A percentile compares a stretch with the other conserved stretches of the same genome.
phyloP scores from a whole-genome alignment of 2,329 filamentous ascomycete genomes.

The Fusarium tanahbumbuense region DNA sequence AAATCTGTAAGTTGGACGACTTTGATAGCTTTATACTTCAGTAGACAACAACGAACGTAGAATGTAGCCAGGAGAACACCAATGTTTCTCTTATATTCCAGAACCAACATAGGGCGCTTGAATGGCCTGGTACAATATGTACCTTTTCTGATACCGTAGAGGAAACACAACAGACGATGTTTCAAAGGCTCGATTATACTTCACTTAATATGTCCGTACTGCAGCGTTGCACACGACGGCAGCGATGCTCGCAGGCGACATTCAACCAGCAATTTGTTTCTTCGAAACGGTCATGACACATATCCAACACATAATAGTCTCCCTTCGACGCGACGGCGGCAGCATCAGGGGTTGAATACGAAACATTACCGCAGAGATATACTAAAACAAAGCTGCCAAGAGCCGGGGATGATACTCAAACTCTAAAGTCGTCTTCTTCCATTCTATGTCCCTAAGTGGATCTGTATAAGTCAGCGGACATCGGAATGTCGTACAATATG shows the following conservation, averaged over 20 bases:
- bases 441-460: background rate
- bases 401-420: background rate
- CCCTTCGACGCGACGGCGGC: background rate
- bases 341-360: background rate
- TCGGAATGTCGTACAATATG: background rate
- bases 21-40: background rate
- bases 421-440: background rate
- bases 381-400: constrained; percentile 7
- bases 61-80: background rate
- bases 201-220: background rate
- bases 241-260: constrained; percentile 25
- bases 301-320: background rate
- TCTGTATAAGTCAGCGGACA: constrained; percentile 4
- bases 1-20: background rate
- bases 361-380: background rate
- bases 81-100: background rate
- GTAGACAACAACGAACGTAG: background rate
- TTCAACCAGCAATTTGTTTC: background rate
- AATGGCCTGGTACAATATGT: background rate
- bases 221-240: constrained; percentile 9
- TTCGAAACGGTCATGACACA: constrained; percentile 23
- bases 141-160: background rate
- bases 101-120: background rate
- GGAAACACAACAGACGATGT: background rate
- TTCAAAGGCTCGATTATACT: constrained; percentile 3